A percentile compares a stretch with the other conserved stretches of the same genome.
phyloP scores from a whole-genome alignment of 1,139 yeast genomes.

The Protomyces arabidopsidicola region DNA sequence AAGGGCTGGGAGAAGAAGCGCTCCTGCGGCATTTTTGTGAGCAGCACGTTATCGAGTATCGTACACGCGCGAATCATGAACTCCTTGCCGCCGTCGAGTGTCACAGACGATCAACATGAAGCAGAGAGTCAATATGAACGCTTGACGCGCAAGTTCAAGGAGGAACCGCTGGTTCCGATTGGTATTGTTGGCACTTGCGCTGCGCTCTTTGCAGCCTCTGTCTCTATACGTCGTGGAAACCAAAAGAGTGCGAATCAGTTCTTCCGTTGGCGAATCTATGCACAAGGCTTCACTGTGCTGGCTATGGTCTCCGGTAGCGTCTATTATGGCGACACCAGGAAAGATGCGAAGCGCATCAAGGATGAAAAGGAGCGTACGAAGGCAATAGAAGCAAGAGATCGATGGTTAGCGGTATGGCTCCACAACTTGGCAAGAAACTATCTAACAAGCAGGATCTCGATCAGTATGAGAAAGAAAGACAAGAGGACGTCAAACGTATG shows the following conservation, averaged over 20 bases:
- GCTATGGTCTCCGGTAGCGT: constrained; percentile 28
- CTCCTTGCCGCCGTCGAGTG: constrained; percentile 9
- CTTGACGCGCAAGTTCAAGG: constrained; percentile 16
- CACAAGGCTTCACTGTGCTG: constrained; percentile 29
- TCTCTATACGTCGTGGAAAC: constrained; percentile 23
- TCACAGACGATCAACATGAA: constrained; percentile 8
- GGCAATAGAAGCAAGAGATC: constrained; percentile 23
- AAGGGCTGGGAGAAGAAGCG: too few relatives aligned
- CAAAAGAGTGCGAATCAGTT: constrained; percentile 22
- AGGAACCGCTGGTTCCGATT: constrained; percentile 28
- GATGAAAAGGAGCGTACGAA: constrained; percentile 7
- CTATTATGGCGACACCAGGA: constrained; percentile 24
- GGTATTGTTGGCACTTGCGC: constrained; percentile 27
- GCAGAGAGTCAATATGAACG: constrained; percentile 14
- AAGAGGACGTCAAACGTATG: constrained; percentile 3
- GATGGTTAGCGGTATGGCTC: constrained; percentile 19
- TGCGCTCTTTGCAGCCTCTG: constrained; percentile 28
- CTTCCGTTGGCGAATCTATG: constrained; percentile 28
- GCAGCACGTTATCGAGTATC: too few relatives aligned
- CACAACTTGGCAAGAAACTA: neutral
- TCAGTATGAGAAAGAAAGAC: constrained; percentile 14
- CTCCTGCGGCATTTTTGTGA: too few relatives aligned
- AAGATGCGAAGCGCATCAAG: constrained; percentile 11
- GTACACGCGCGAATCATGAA: neutral
- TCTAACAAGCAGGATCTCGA: constrained; percentile 12